Evolutionary conservation across 495 filamentous ascomycete genomes (phyloP).

Genomic region (Viridothelium virens): DNA sequence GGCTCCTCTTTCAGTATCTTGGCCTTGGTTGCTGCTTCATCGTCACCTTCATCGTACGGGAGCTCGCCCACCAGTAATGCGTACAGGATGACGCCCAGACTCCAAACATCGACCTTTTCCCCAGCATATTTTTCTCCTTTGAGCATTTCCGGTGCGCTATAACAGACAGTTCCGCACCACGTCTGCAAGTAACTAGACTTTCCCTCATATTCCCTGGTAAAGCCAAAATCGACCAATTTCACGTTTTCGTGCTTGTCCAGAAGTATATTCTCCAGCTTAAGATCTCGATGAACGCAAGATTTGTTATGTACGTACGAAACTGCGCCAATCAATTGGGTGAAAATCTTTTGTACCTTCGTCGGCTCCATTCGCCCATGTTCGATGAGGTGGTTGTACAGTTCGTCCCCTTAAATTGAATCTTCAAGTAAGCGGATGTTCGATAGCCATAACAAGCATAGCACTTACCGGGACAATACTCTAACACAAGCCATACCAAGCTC

Average conservation of each 20-base stretch:
- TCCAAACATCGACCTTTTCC: conserved; percentile 98
- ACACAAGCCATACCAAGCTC: conserved; percentile 83
- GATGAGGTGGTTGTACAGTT: conserved; percentile 91
- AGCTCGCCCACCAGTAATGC: conserved; percentile 86
- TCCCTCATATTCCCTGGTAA: conserved; percentile 94
- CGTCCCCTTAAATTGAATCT: conserved; percentile 59
- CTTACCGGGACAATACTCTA: conserved; percentile 94
- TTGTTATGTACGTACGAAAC: conserved; percentile 93
- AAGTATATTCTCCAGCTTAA: conserved; percentile 95
- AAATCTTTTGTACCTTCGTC: conserved; percentile 89
- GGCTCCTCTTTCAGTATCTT: conserved; percentile 81
- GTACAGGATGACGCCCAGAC: conserved; percentile 91
- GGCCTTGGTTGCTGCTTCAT: conserved; percentile 66
- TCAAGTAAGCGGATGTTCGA: background rate
- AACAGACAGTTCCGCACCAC: conserved; percentile 95
- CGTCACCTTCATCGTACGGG: conserved; percentile 91
- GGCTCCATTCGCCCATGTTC: conserved; percentile 74
- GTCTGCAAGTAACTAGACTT: conserved; percentile 93
- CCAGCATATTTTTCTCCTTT: conserved; percentile 97
- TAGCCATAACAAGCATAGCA: conserved; percentile 9
- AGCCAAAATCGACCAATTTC: conserved; percentile 98
- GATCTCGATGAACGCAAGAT: conserved; percentile 90
- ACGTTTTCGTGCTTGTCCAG: conserved; percentile 96
- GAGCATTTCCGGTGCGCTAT: conserved; percentile 96
- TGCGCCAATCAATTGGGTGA: conserved; percentile 90